Evolutionary conservation across 2,329 filamentous ascomycete species (phyloP), one percentile per base, ranked within the genome.

Genomic region (Aspergillus flavus): DNA sequence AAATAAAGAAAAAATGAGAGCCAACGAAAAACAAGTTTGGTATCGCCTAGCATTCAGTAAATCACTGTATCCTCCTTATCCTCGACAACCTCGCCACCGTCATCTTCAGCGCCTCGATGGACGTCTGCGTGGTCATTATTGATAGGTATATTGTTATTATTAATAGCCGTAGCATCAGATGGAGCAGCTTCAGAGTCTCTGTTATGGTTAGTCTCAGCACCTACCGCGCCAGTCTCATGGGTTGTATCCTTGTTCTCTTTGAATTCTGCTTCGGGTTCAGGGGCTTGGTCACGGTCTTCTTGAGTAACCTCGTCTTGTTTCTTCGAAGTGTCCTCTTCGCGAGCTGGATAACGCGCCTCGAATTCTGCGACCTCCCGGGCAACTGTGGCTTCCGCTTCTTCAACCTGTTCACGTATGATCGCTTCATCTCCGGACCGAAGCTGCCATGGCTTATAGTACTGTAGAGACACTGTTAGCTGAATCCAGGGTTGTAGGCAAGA

Each of bases 21-120:
- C 72, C 30, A 30, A 28, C 36, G 34, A 54, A 59, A 43, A 53
- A 43, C 45, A 21, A 4, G 16, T 53, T 32, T 53, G 48, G 48
- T 30, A 43, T 53, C 23, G 34, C 23, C 26, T 32, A 34, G 21
- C n/a, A 36, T 26, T 67, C 72, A 97, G 81, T 97, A 97, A 64
- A 96, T 94, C 59, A 97, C 92, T 70, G 90, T 93, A 72, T 97
- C 93, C 80, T 97, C 93, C 64, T 93, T 92, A 60, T 90, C 91
- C 76, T 95, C 88, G 68, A 96, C 84, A 61, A 94, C 89, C 72
- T 94, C 91, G 59, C 88, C 91, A 57, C 86, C 85, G 66, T 93
- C 89, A 71, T 94, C 91, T 64, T 91, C 85, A 69, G 85, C 74
- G 63, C 83, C 72, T 72, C 79, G 80, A 72, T 78, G 75, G 65